Base-by-base conservation (phyloP, 192 early-diverging fungal species). In the Coemansia interrupta region DNA sequence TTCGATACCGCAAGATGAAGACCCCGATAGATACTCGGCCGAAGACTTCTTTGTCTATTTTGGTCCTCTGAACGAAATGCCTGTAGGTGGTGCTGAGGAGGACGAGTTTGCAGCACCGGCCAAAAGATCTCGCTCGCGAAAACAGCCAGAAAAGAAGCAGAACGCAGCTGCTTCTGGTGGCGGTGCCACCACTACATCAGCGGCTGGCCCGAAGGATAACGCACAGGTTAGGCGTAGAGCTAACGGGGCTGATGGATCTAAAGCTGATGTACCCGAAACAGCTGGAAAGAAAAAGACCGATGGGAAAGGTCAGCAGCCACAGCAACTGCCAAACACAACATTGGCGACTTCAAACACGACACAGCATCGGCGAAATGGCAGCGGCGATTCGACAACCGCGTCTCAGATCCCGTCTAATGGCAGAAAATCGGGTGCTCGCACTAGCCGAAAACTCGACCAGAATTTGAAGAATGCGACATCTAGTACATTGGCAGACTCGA, bases 31-130 rank as follows among this genome's bases (percentile, higher is more conserved):
- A 20, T 73, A 70, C 18, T 54, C 73, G 0, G 72, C 67, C 28
- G 77, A 74, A 20, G 77, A 80, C 54, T 80, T 74, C 58, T 80
- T 80, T 50, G 77, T 80, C 15, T 80, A 80, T 41, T 66, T 60
- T 52, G 77, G 77, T 2, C 77, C 77, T 36, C 51, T 80, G 44
- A 80, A 80, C 61, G 77, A 80, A 45, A 42, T 60, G 17, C 57
- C 32, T 14, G 57, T 32, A 19, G 63, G 24, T 20, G 52, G 26
- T 20, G 49, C 56, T 9, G 72, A 63, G 2, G 52, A 62, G 20
- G 67, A 60, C 5, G 28, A 57, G 28, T 63, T 59, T 39, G 72
- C 64, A 46, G 59, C 53, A 10, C 51, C 78, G 3, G 26, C 48
- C 47, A 70, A 63, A 63, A 64, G 43, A 22, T 24, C 57, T 11